These are phyloP conservation scores for Protostelium mycophagum DNA, from an alignment of 78 protist species.

Conservation along the genomic window DNA sequence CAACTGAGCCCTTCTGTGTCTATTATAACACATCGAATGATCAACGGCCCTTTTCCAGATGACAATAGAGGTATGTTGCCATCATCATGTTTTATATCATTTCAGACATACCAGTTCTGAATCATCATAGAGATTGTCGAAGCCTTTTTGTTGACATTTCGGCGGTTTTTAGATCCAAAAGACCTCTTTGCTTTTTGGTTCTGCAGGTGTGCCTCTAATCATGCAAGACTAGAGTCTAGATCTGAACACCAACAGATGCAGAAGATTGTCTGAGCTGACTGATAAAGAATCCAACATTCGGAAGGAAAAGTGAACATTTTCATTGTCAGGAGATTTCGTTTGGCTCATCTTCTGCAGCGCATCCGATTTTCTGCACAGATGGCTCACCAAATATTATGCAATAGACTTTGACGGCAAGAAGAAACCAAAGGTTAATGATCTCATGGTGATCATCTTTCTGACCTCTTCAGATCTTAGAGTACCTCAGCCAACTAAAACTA, in stretches of 20 bases:
- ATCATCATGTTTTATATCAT: no score
- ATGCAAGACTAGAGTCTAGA: neutral
- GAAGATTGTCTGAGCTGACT: neutral
- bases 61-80: neutral
- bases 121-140: neutral
- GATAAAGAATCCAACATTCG: neutral
- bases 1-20: neutral
- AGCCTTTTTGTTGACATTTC: neutral
- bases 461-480: neutral
- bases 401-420: neutral
- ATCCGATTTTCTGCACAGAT: neutral
- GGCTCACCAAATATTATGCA: neutral
- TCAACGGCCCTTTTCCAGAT: neutral
- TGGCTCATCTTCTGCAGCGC: neutral
- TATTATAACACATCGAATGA: neutral
- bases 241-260: neutral
- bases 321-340: neutral
- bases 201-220: neutral
- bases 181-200: neutral
- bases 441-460: neutral
- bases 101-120: neutral
- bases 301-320: neutral
- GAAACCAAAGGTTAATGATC: neutral
- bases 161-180: neutral
- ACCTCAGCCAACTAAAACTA: neutral